Evolutionary conservation across 2,329 filamentous ascomycete species (phyloP).

Genomic region (Fusarium sp.): DNA sequence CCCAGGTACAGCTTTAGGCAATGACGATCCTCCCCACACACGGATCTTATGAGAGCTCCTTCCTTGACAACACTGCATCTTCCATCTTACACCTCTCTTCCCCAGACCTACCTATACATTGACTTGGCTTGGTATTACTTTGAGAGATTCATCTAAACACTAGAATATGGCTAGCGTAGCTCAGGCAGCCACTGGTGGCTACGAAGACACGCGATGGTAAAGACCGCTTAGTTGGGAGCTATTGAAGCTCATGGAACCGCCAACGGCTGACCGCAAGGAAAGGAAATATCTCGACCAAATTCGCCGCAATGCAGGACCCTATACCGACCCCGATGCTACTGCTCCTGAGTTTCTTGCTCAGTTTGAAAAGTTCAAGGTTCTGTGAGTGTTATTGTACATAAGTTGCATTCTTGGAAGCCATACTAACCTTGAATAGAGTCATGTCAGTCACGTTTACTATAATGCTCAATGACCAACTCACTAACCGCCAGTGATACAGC

Average conservation of each 20-base stretch:
- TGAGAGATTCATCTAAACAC: neutral
- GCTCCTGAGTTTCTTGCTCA: constrained; percentile 64
- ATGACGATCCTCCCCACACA: constrained; percentile 39
- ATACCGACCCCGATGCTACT: constrained; percentile 73
- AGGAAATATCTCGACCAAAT: constrained; percentile 90
- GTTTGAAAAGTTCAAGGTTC: constrained; percentile 77
- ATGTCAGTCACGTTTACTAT: constrained; percentile 55
- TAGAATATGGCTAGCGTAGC: constrained; percentile 44
- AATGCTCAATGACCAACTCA: constrained; percentile 4
- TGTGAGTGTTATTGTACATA: constrained; percentile 63
- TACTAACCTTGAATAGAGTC: constrained; percentile 55
- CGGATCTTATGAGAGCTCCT: constrained; percentile 31
- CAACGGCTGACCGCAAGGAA: constrained; percentile 18
- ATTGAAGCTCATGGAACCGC: constrained; percentile 11
- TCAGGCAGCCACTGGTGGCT: constrained; percentile 29
- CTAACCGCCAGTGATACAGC: constrained; percentile 58
- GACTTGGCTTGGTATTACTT: neutral
- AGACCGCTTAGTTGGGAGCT: constrained; percentile 17
- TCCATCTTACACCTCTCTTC: constrained; percentile 14
- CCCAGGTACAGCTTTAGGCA: constrained; percentile 22
- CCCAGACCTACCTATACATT: neutral
- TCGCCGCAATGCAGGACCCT: constrained; percentile 81
- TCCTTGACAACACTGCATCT: neutral
- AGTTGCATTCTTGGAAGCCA: neutral
- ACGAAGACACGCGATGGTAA: constrained; percentile 52